Evolutionary conservation across 176 grass and related monocot species (phyloP).

Genomic region (Thalia dealbata): DNA sequence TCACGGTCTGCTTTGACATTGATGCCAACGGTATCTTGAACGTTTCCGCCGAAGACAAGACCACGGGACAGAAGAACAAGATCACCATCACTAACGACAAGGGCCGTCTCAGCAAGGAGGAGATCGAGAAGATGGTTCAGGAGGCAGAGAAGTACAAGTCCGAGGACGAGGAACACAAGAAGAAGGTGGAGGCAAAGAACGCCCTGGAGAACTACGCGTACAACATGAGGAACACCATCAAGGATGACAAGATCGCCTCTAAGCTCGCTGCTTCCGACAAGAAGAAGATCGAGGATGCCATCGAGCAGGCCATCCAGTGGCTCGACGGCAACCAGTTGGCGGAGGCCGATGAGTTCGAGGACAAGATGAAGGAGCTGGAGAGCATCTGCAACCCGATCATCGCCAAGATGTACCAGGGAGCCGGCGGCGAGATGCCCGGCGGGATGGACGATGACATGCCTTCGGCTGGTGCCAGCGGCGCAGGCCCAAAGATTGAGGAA

Average conservation of each 20-base stretch:
- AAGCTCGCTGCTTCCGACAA: slow-evolving; percentile 42
- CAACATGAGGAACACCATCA: slow-evolving; percentile 80
- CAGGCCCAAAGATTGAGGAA: slow-evolving; percentile 11
- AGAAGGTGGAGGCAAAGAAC: slow-evolving; percentile 64
- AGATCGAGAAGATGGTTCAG: slow-evolving; percentile 78
- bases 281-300: slow-evolving; percentile 71
- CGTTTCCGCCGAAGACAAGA: slow-evolving; percentile 60
- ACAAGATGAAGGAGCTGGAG: slow-evolving; percentile 27
- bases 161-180: slow-evolving; percentile 63
- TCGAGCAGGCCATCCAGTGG: slow-evolving; percentile 55
- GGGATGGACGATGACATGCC: slow-evolving; percentile 2
- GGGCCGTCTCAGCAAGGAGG: slow-evolving; percentile 65
- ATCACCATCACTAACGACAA: slow-evolving; percentile 81
- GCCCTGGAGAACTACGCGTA: slow-evolving; percentile 58
- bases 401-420: slow-evolving; percentile 16
- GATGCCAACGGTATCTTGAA: slow-evolving; percentile 60
- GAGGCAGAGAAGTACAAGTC: slow-evolving; percentile 70
- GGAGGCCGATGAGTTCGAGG: slow-evolving; percentile 7
- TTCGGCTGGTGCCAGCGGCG: not conserved
- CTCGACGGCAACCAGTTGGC: slow-evolving; percentile 48
- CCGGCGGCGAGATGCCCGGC: slow-evolving; percentile 3
- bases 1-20: slow-evolving; percentile 62
- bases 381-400: slow-evolving; percentile 17
- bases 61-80: slow-evolving; percentile 75
- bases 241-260: slow-evolving; percentile 58